These are phyloP conservation scores for Marasmius tenuissimus DNA, from an alignment of 1,284 basidiomycete genomes.

Conservation along the genomic window DNA sequence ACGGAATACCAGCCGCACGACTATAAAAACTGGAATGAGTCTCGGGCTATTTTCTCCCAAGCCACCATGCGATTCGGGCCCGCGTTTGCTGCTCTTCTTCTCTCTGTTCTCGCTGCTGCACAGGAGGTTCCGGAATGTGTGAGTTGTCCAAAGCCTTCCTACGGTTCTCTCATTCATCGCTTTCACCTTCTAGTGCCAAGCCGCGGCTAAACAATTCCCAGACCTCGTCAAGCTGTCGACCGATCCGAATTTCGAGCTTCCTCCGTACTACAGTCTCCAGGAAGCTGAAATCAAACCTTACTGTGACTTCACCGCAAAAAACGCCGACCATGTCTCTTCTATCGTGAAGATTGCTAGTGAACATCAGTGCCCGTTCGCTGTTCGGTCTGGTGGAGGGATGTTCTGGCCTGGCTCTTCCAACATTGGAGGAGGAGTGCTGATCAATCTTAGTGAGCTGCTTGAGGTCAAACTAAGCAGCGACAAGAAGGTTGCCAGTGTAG, in stretches of 20 bases:
- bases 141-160: too few relatives aligned
- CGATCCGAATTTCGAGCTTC: conserved; percentile 9
- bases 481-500: conserved; percentile 25
- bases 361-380: conserved; percentile 15
- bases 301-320: conserved; percentile 13
- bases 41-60: too few relatives aligned
- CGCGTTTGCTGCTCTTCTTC: too few relatives aligned
- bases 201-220: conserved; percentile 6
- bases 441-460: conserved; percentile 31
- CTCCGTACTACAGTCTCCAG: conserved; percentile 11
- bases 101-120: too few relatives aligned
- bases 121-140: too few relatives aligned
- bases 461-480: conserved; percentile 22
- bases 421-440: conserved; percentile 17
- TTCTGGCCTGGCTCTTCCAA: conserved; percentile 10
- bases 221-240: conserved; percentile 11
- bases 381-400: conserved; percentile 19
- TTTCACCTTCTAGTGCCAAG: conserved; percentile 7
- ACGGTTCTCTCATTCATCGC: too few relatives aligned
- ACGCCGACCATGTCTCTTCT: conserved; percentile 12
- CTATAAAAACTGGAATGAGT: too few relatives aligned
- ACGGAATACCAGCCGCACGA: too few relatives aligned
- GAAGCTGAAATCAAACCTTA: conserved; percentile 13
- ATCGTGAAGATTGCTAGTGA: conserved; percentile 9
- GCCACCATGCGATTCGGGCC: too few relatives aligned